Conservation (phyloP, 495 filamentous ascomycete species). For the Thermochaetoides thermophila region DNA sequence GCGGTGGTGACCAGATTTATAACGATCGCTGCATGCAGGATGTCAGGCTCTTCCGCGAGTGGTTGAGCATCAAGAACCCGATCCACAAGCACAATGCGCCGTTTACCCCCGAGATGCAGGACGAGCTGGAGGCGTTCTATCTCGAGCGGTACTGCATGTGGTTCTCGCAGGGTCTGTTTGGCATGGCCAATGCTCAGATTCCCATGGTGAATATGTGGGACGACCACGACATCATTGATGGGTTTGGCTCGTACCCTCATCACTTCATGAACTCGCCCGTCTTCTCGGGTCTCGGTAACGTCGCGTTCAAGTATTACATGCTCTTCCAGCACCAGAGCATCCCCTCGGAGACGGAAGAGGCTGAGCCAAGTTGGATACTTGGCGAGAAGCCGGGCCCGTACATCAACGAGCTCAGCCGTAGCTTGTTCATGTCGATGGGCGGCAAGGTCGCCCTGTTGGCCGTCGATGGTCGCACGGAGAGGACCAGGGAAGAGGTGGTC, state of each 20-base stretch:
- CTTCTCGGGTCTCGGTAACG: conserved; percentile 72
- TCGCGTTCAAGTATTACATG: conserved; percentile 97
- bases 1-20: conserved; percentile 94
- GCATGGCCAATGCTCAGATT: conserved; percentile 83
- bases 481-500: conserved; percentile 68
- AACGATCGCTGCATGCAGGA: conserved; percentile 71
- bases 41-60: conserved; percentile 59
- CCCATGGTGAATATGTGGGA: conserved; percentile 98
- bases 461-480: conserved; percentile 82
- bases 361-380: conserved; percentile 85
- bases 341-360: conserved; percentile 55
- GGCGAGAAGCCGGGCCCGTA: conserved; percentile 74
- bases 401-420: conserved; percentile 72
- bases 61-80: conserved; percentile 68
- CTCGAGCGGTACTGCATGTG: conserved; percentile 72
- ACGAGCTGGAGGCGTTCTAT: conserved; percentile 77
- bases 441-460: conserved; percentile 67
- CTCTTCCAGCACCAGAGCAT: conserved; percentile 94
- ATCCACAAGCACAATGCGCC: conserved; percentile 59
- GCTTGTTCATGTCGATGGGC: conserved; percentile 73
- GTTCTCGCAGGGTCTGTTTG: conserved; percentile 93
- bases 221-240: conserved; percentile 96
- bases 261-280: conserved; percentile 86
- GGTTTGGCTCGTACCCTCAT: conserved; percentile 84
- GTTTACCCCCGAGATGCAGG: conserved; percentile 63